Percentiles rank a stretch among this genome's conserved stretches.
Evolutionary conservation across 345 rosid species (phyloP).

Genomic region (Eutrema yunnanense): DNA sequence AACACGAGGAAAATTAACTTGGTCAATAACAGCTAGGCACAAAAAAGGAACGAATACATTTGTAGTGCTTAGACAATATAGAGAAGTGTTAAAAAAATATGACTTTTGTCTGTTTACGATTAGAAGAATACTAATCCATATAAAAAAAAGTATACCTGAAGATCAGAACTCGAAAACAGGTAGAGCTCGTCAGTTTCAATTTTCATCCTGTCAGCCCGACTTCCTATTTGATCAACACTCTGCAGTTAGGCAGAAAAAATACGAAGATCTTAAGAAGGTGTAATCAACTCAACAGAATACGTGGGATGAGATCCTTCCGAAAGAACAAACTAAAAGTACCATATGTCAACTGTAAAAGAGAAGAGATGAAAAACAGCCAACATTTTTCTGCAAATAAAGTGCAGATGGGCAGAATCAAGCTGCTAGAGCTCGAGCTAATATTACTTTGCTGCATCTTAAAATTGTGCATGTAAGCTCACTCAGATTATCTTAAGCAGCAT

Average conservation of each 20-base stretch:
- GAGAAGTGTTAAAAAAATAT: background rate
- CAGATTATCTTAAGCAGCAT: background rate
- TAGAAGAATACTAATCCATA: background rate
- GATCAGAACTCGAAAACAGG: constrained; percentile 79
- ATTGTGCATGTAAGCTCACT: background rate
- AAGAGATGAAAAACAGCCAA: background rate
- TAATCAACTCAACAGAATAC: background rate
- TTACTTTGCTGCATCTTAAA: background rate
- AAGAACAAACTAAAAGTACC: background rate
- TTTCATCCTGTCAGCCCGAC: constrained; percentile 75
- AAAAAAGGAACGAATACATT: background rate
- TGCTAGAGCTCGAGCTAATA: background rate
- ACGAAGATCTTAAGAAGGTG: background rate
- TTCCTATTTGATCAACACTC: constrained; percentile 91
- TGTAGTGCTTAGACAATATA: background rate
- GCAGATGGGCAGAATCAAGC: background rate
- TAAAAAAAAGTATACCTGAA: constrained; percentile 46
- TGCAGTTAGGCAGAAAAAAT: constrained; percentile 23
- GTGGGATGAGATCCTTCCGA: background rate
- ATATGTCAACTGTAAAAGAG: background rate
- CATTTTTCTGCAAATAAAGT: background rate
- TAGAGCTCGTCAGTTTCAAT: constrained; percentile 61
- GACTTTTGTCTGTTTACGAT: background rate
- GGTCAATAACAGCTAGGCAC: background rate
- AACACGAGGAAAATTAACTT: background rate